phyloP scores from a whole-genome alignment of 139 green algal genomes.

The Haematococcus lacustris region DNA sequence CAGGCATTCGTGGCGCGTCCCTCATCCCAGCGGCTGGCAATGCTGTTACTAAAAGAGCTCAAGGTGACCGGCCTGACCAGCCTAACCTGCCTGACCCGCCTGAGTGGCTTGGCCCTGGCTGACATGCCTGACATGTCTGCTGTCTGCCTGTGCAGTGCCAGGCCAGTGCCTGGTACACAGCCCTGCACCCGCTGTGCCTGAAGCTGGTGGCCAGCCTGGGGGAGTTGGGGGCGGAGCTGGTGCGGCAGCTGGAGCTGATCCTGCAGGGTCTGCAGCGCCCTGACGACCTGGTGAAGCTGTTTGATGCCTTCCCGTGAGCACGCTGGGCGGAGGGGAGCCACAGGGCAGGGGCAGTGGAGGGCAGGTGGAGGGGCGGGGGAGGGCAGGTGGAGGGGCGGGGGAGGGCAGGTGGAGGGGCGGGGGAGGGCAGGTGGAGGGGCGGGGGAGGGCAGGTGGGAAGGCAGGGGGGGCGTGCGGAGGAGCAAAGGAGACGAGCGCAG shows the following conservation, averaged over 20 bases:
- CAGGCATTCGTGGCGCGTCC: background rate
- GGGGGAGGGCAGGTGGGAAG: too few species aligned
- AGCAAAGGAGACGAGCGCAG: too few species aligned
- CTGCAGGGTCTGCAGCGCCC: slow-evolving; percentile 13
- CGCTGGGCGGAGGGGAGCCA: too few species aligned
- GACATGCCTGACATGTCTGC: background rate
- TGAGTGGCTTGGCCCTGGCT: background rate
- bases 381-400: too few species aligned
- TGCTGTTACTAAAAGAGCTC: slow-evolving; percentile 21
- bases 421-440: too few species aligned
- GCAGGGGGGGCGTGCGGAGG: too few species aligned
- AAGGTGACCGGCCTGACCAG: slow-evolving; percentile 5
- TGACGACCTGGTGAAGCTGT: slow-evolving; percentile 6
- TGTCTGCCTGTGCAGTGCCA: background rate
- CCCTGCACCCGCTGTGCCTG: slow-evolving; percentile 9
- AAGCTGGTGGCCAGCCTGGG: slow-evolving; percentile 11
- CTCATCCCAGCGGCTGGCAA: slow-evolving; percentile 9
- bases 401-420: too few species aligned
- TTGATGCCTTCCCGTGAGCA: slow-evolving; percentile 6
- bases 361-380: too few species aligned
- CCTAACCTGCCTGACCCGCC: background rate
- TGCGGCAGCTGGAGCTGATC: slow-evolving; percentile 15
- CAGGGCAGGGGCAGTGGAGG: too few species aligned
- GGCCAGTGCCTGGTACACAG: background rate
- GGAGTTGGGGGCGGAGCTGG: slow-evolving; percentile 5